Base-by-base conservation (phyloP, 2,329 filamentous ascomycete genomes). In the Chrysoporthe puriensis region DNA sequence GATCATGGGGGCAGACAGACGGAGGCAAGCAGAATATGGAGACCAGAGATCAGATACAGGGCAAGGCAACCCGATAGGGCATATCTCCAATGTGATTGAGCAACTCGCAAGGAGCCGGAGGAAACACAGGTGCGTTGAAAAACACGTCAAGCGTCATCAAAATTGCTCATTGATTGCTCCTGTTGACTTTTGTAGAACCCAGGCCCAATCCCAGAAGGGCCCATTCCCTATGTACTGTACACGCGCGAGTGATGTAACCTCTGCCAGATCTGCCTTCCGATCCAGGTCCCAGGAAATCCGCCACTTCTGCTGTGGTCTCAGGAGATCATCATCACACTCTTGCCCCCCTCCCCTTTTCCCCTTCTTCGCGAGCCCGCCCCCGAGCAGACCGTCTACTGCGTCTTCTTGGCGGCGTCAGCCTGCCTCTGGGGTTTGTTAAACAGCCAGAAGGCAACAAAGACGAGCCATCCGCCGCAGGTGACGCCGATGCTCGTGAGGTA, bases 401-500 rank as follows among this genome's bases (percentile, higher is more conserved):
- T 81, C 81, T 85, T 85, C 80, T 85, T 85, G 2, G 68, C 73
- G 52, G 72, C 74, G 46, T 72, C 71, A 26, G 75, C 73, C 66
- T 74, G 73, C 32, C 74, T 76, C 2, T 77, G 74, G 2, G 86
- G 86, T 75, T 82, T 82, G 74, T 85, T 87, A 75, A 86, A 99
- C 79, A 99, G 83, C 96, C 96, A 99, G 46, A 98, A 75, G 16
- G 89, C 88, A 63, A 94, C 92, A 80, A 99, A 98, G 0, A 83
- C 88, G 70, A 98, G 72, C 86, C 94, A 99, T 8, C 94, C 96
- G 13, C 83, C 84, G 66, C 97, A 87, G 2, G 96, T 97, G 62
- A 90, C 90, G 77, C 87, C 91, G 69, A 98, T 92, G 69, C 96
- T 95, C 0, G 90, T 86, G 76, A 99, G 92, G 93, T 95, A 98